Base-by-base conservation (phyloP, 768 basidiomycete species). In the Boletus sensibilis region DNA sequence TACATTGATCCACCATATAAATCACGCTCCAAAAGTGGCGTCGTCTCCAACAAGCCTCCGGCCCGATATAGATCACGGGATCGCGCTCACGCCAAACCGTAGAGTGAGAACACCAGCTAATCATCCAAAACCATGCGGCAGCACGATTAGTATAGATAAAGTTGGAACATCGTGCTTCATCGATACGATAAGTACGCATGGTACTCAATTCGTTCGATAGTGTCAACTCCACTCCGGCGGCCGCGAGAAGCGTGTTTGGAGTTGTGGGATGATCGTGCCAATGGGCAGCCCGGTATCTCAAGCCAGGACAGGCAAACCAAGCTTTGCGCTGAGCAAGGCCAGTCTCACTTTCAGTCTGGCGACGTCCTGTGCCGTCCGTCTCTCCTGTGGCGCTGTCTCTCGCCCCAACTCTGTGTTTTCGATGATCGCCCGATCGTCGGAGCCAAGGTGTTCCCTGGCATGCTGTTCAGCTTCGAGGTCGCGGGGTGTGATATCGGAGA, bases 381-480 rank as follows among this genome's bases (percentile, higher is more conserved):
- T 49, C 27, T 49, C 76, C 57, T 48, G 60, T 47, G 50, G 46
- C 23, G 14, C 54, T 39, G 7, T 53, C 57, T 21, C 58, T 51
- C 7, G 6, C 35, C 48, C 56, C 39, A 82, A 55, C 55, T 79
- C 79, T 47, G 81, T 78, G 50, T 70, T 71, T 21, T 72, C 67
- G 20, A 74, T 74, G 23, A 64, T 38, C 23, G 65, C 73, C 7
- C 70, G 61, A 21, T 67, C 71, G 21, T 61, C 62, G 12, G 65
- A 56, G 45, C 79, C 79, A 12, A 86, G 69, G 65, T 90, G 88
- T 55, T 88, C 82, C 44, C 76, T 76, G 23, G 87, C 88, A 69
- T 96, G 94, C 50, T 77, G 80, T 63, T 90, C 85, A 0, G 92
- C 89, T 63, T 95, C 87, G 10, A 83, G 55, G 74, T 96, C 92